phyloP scores from a whole-genome alignment of 2,329 filamentous ascomycete species.

The Trichoderma polysporum region DNA sequence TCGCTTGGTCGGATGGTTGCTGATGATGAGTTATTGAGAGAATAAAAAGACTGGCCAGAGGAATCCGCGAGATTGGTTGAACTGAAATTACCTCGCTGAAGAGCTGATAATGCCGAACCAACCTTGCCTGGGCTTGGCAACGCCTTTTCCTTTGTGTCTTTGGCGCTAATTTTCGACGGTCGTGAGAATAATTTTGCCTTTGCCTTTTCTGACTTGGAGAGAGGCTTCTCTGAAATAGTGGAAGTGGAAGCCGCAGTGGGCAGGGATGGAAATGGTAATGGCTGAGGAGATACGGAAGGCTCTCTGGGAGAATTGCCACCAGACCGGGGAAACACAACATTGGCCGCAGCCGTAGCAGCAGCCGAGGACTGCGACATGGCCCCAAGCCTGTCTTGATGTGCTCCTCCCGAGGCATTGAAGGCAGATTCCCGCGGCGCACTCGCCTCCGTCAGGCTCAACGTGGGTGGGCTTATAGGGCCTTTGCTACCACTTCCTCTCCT shows the following conservation, averaged over 20 bases:
- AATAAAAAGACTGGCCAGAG: conserved; percentile 64
- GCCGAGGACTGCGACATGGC: conserved; percentile 62
- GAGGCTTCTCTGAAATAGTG: conserved; percentile 55
- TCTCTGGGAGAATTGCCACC: conserved; percentile 52
- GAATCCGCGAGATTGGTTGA: conserved; percentile 69
- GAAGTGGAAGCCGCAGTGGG: conserved; percentile 38
- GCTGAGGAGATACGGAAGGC: conserved; percentile 36
- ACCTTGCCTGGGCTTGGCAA: conserved; percentile 73
- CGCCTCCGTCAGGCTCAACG: conserved; percentile 64
- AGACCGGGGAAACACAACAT: conserved; percentile 69
- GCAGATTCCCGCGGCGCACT: conserved; percentile 59
- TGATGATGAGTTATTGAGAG: conserved; percentile 71
- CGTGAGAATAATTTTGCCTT: conserved; percentile 82
- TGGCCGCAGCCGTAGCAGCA: conserved; percentile 66
- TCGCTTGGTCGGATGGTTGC: conserved; percentile 71
- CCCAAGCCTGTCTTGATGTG: conserved; percentile 57
- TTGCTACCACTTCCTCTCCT: conserved; percentile 48
- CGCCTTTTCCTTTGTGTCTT: conserved; percentile 65
- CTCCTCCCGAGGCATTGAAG: conserved; percentile 49
- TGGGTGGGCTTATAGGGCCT: conserved; percentile 59
- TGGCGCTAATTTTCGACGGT: conserved; percentile 72
- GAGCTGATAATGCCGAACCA: conserved; percentile 62
- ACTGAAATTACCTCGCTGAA: conserved; percentile 67
- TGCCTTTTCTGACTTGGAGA: conserved; percentile 61
- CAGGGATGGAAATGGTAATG: conserved; percentile 38